Evolutionary conservation across 176 grass and related monocot genomes (phyloP).

Genomic region (Musa acuminata): DNA sequence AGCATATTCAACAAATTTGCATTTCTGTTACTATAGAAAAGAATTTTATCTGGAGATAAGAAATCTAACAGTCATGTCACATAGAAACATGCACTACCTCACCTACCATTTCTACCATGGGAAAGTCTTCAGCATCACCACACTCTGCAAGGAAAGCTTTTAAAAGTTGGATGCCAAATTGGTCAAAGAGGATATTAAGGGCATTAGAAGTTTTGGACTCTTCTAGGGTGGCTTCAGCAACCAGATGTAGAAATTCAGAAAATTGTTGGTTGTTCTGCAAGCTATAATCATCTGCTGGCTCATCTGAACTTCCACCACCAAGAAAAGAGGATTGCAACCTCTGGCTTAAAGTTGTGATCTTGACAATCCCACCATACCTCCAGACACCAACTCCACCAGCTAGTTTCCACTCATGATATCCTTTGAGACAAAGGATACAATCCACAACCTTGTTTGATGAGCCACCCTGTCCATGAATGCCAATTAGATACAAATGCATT

Average conservation of each 20-base stretch:
- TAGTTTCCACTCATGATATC: conserved; percentile 71
- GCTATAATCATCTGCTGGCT: background rate
- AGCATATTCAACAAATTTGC: background rate
- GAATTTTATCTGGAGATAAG: background rate
- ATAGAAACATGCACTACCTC: conserved; percentile 15
- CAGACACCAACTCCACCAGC: conserved; percentile 73
- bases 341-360: conserved; percentile 55
- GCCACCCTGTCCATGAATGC: conserved; percentile 39
- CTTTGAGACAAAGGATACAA: conserved; percentile 84
- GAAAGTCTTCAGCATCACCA: conserved; percentile 41
- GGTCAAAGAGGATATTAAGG: conserved; percentile 42
- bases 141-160: conserved; percentile 53
- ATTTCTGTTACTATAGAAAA: background rate
- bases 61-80: background rate
- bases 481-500: background rate
- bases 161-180: conserved; percentile 57
- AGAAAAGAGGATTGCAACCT: conserved; percentile 31
- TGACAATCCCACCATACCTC: conserved; percentile 75
- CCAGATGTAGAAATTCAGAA: conserved; percentile 59
- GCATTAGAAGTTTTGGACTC: conserved; percentile 45
- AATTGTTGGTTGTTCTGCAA: conserved; percentile 46
- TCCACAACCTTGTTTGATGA: conserved; percentile 81
- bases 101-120: conserved; percentile 82
- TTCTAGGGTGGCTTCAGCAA: conserved; percentile 57
- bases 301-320: conserved; percentile 23